These are phyloP conservation scores for Phyllostachys edulis DNA, from an alignment of 176 grass and related monocot species.

Conservation along the genomic window DNA sequence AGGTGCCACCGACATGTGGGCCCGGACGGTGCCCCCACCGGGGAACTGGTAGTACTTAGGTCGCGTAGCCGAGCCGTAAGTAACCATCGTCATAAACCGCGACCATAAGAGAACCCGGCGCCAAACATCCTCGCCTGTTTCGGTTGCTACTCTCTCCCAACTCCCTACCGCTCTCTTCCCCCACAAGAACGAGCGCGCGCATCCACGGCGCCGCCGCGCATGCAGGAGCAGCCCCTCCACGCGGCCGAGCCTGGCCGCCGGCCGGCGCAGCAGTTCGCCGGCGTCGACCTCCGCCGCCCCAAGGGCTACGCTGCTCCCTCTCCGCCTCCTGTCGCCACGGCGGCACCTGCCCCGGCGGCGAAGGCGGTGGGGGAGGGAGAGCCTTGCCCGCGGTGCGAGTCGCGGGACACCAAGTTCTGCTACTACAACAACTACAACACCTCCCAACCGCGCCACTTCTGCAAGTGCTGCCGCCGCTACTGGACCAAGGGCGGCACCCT, in stretches of 20 bases:
- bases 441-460: constrained; percentile 82
- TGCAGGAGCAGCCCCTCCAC: constrained; percentile 31
- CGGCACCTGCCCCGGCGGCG: background rate
- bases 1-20: background rate
- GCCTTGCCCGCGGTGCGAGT: constrained; percentile 46
- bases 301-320: constrained; percentile 35
- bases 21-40: background rate
- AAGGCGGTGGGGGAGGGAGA: background rate
- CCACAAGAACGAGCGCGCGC: background rate
- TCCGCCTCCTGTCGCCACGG: background rate
- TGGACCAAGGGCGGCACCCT: constrained; percentile 82
- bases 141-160: background rate
- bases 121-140: background rate
- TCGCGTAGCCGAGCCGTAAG: background rate
- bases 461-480: constrained; percentile 87
- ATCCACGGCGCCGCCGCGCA: constrained; percentile 29
- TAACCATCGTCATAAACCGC: background rate
- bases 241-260: constrained; percentile 12
- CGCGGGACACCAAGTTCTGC: constrained; percentile 83
- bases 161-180: rapidly evolving
- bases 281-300: constrained; percentile 46
- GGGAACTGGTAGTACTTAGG: background rate
- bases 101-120: constrained; percentile 38
- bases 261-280: constrained; percentile 27
- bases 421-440: constrained; percentile 94